Base-by-base conservation (phyloP, 2,329 filamentous ascomycete genomes). In the Aspergillus terreus region DNA sequence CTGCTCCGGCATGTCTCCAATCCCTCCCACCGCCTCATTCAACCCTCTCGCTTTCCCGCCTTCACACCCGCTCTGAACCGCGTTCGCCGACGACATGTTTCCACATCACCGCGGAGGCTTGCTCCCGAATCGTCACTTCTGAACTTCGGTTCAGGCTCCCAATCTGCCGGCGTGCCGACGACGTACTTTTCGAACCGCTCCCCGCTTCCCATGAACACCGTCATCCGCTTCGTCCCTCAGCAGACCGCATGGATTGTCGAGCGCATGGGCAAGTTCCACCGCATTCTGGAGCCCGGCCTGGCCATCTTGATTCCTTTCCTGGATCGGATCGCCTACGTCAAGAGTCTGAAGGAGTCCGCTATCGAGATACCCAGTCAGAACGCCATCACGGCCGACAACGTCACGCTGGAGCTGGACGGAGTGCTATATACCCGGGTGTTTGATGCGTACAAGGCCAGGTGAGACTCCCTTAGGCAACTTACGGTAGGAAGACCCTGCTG, bases 191-290 rank as follows among this genome's bases (percentile, higher is more conserved):
- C 71, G 43, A 86, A 88, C 68, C 74, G 78, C 43, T 75, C 77
- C 42, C 73, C 78, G 19, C 80, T 96, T 47, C 94, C 94, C 25
- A 89, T 92, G 61, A 99, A 99, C 75, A 99, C 94, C 4, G 79
- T 99, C 57, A 79, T 99, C 63, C 90, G 92, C 54, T 99, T 97
- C 74, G 94, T 99, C 40, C 94, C 94, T n/a, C 94, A 99, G 75
- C 94, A 99, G 78, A 97, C 92, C 63, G 94, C 94, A 71, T 99
- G 94, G 94, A 92, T 99, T 53, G 94, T 99, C 51, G 94, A 99
- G 82, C 92, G 94, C 68, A 99, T 99, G 94, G 94, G 94, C 65
- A 94, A 92, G 74, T 99, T 96, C 78, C 87, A 90, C 75, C 83
- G 92, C 54, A 96, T 99, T 65, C 78, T 99, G 46, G 84, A 96